Base-by-base conservation (phyloP, 768 basidiomycete genomes). In the Lactarius sp. region DNA sequence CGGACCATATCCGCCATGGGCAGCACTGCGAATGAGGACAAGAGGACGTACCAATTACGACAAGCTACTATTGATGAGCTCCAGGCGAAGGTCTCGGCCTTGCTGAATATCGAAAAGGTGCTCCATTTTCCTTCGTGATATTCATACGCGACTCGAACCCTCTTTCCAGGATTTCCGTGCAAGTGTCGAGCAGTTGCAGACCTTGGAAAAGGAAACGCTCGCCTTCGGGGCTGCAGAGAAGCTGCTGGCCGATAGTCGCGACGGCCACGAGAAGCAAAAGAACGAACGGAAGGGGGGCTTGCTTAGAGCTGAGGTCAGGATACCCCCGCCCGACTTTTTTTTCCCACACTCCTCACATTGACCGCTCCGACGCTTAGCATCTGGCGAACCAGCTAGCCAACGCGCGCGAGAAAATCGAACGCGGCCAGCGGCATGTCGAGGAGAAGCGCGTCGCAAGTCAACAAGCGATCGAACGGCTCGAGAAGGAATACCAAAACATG, bases 401-500 rank as follows among this genome's bases (percentile, higher is more conserved):
- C 72, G 94, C 94, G 5, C 80, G 84, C 51, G 88, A 92, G 68
- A 94, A 92, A 73, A 80, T 94, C 9, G 85, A 88, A 60, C 83
- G 90, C 33, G 87, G 89, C 0, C 86, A 90, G 70, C 80, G 82
- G 64, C 87, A 90, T 66, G 86, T 87, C 6, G 88, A 90, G 72
- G 92, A 94, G 61, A 90, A 89, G 73, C 85, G 87, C 60, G 69
- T 79, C 13, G 81, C 85, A n/a, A 87, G 84, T 68, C 85, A 87
- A 65, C 80, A 83, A 64, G 87, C 85, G 7, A 86, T 94, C 60
- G 86, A 88, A 56, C 81, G 85, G 13, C 77, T 96, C 20, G 85
- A 92, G 71, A 80, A 76, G 42, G 90, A 94, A 74, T 92, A 90
- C 71, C 85, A 88, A 52, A 80, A 86, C 66, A 92, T 92, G 88